Evolutionary conservation across 169 alveolate genomes (phyloP).

Genomic region (Cryptosporidium baileyi): DNA sequence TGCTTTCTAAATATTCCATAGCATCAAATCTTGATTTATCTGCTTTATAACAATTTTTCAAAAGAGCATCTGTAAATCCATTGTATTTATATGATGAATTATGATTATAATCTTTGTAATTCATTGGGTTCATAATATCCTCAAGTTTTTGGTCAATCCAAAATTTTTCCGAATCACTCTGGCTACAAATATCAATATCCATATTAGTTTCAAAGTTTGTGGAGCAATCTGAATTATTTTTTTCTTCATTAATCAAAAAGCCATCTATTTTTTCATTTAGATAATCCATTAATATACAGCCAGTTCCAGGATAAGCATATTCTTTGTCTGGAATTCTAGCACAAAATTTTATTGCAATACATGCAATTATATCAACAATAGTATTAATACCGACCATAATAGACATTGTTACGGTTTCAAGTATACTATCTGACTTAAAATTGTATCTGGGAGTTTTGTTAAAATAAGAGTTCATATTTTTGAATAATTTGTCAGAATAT

Average conservation of each 20-base stretch:
- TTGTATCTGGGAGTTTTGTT: slow-evolving; percentile 10
- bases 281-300: slow-evolving; percentile 47
- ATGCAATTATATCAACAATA: slow-evolving; percentile 41
- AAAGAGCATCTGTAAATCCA: background rate
- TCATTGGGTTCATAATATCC: background rate
- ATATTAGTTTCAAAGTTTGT: background rate
- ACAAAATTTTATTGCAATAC: slow-evolving; percentile 46
- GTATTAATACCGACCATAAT: slow-evolving; percentile 44
- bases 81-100: background rate
- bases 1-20: background rate
- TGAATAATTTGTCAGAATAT: background rate
- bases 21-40: slow-evolving; percentile 3
- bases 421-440: background rate
- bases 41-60: slow-evolving; percentile 35
- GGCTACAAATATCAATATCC: background rate
- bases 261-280: slow-evolving; percentile 25
- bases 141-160: slow-evolving; percentile 27
- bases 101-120: background rate
- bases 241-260: background rate
- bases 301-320: slow-evolving; percentile 40
- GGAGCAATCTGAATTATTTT: background rate
- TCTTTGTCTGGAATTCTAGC: slow-evolving; percentile 59
- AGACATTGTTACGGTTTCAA: slow-evolving; percentile 44
- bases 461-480: background rate
- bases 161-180: background rate